phyloP scores from a whole-genome alignment of 495 filamentous ascomycete species.

The Podospora pseudoanserina region DNA sequence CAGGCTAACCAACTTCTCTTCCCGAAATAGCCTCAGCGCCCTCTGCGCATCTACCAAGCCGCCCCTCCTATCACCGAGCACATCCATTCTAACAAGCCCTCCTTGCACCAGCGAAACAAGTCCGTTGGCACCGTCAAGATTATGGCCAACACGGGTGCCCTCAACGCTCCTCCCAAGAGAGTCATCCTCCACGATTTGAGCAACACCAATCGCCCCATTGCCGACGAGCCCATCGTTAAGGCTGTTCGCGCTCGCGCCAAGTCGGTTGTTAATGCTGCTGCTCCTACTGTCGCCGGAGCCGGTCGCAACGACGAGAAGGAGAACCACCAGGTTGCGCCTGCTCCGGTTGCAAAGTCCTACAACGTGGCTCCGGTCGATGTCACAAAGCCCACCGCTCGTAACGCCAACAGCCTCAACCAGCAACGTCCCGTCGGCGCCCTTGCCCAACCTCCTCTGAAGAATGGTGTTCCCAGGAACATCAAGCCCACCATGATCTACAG shows the following conservation, averaged over 20 bases:
- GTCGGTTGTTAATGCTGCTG: conserved; percentile 30
- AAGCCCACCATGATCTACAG: conserved; percentile 64
- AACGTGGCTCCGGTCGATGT: conserved; percentile 7
- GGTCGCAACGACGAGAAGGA: conserved; percentile 51
- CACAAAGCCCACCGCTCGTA: conserved; percentile 15
- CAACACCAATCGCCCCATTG: conserved; percentile 57
- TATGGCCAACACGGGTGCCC: conserved; percentile 50
- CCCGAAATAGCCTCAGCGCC: conserved; percentile 66
- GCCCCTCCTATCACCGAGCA: conserved; percentile 66
- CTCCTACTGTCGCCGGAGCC: conserved; percentile 12
- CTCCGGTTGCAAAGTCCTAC: conserved; percentile 19
- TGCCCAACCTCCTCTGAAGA: conserved; percentile 35
- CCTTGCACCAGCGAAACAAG: conserved; percentile 76
- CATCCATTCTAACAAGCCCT: conserved; percentile 54
- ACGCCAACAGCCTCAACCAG: not conserved
- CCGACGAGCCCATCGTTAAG: conserved; percentile 49
- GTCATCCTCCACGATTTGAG: conserved; percentile 78
- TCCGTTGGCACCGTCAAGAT: conserved; percentile 66
- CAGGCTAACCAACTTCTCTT: conserved; percentile 13
- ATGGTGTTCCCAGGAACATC: conserved; percentile 48
- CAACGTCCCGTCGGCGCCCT: conserved; percentile 14
- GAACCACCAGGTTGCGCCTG: conserved; percentile 12
- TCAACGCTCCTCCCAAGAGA: conserved; percentile 69
- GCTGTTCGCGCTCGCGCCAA: conserved; percentile 27
- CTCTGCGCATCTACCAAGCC: conserved; percentile 54